A percentile compares a stretch with the other conserved stretches of the same genome.
Evolutionary conservation across 192 early-diverging fungal genomes (phyloP).

Genomic region (Rhizophagus sp.): DNA sequence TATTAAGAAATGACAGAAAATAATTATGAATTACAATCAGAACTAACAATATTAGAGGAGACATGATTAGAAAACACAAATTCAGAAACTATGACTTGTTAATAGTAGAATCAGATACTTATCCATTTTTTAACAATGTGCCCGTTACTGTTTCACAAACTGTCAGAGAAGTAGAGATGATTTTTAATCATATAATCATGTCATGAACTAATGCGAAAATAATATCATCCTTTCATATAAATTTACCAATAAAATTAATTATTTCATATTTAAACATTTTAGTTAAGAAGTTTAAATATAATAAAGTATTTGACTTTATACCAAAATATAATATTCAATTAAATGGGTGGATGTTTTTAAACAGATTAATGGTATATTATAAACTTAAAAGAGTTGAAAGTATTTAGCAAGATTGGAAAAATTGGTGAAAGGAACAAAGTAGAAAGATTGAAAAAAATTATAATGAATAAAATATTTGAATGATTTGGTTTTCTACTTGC

Average conservation of each 20-base stretch:
- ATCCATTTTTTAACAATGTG: conserved; percentile 6
- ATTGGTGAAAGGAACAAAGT: conserved; percentile 50
- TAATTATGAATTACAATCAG: neutral
- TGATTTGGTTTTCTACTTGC: neutral
- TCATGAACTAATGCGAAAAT: conserved; percentile 2
- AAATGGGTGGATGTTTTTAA: conserved; percentile 65
- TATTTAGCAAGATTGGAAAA: conserved; percentile 67
- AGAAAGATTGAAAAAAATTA: conserved; percentile 31
- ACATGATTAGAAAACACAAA: neutral
- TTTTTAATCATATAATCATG: conserved; percentile 38
- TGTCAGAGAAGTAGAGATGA: conserved; percentile 36
- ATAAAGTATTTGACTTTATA: conserved; percentile 49
- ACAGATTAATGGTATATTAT: conserved; percentile 59
- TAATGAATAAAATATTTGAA: neutral
- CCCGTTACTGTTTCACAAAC: neutral
- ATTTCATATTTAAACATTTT: conserved; percentile 63
- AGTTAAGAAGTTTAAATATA: conserved; percentile 52
- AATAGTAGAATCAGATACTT: neutral
- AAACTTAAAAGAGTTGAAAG: conserved; percentile 58
- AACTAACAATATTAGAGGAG: neutral
- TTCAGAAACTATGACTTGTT: neutral
- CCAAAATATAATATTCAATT: conserved; percentile 47
- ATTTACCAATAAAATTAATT: conserved; percentile 54
- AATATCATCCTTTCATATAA: conserved; percentile 27
- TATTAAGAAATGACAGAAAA: neutral